phyloP scores from a whole-genome alignment of 257 asterid species.

The Oldenlandia corymbosa region DNA sequence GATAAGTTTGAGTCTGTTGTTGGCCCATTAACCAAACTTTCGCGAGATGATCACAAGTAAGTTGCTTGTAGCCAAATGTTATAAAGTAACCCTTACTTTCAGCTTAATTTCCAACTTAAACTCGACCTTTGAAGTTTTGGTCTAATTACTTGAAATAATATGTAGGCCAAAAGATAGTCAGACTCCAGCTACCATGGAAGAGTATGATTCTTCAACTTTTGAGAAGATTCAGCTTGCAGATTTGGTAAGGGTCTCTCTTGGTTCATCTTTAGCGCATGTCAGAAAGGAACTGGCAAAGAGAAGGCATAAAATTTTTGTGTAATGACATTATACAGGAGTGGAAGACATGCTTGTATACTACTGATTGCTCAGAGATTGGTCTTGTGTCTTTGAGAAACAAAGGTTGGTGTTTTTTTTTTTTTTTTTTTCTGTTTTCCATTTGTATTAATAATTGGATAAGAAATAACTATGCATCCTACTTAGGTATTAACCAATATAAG shows the following conservation, averaged over 20 bases:
- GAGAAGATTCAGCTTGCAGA: constrained; percentile 69
- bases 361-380: constrained; percentile 88
- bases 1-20: constrained; percentile 76
- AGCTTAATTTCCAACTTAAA: constrained; percentile 11
- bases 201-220: constrained; percentile 39
- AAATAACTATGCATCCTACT: background rate
- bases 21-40: constrained; percentile 63
- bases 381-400: constrained; percentile 55
- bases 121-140: constrained; percentile 7
- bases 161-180: constrained; percentile 48
- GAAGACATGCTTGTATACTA: constrained; percentile 59
- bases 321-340: constrained; percentile 52
- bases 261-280: constrained; percentile 8
- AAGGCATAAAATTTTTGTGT: constrained; percentile 6
- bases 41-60: constrained; percentile 66
- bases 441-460: background rate
- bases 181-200: constrained; percentile 38
- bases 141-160: constrained; percentile 15
- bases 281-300: background rate
- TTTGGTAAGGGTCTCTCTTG: constrained; percentile 48
- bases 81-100: constrained; percentile 1
- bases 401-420: constrained; percentile 38
- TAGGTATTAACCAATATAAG: background rate
- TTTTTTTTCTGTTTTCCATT: constrained; percentile 2
- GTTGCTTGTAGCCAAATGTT: constrained; percentile 11